A percentile compares a stretch with the other conserved stretches of the same genome.
These are phyloP conservation scores for Ophiostoma perfectum DNA, from an alignment of 2,329 filamentous ascomycete species.

Conservation along the genomic window DNA sequence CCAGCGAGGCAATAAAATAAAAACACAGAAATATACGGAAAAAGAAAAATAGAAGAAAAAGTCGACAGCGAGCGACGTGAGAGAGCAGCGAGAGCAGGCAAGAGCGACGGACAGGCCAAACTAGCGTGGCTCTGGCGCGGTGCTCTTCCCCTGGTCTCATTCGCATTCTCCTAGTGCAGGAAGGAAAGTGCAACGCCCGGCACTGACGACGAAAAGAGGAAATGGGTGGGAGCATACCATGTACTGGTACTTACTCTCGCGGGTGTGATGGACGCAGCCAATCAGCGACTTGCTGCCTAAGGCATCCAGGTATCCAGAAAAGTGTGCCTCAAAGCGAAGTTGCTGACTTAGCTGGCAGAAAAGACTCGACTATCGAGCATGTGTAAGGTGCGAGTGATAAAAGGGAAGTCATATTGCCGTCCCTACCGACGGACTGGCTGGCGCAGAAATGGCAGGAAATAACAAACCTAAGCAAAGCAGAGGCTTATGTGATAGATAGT, in stretches of 20 bases:
- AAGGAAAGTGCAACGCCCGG: not conserved
- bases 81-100: conserved; percentile 15
- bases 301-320: not conserved
- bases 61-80: conserved; percentile 14
- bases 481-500: not conserved
- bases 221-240: conserved; percentile 10
- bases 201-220: not conserved
- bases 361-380: not conserved
- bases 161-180: conserved; percentile 10
- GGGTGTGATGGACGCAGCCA: not conserved
- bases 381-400: not conserved
- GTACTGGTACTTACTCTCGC: conserved; percentile 12
- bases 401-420: not conserved
- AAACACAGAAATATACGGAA: conserved; percentile 19
- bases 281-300: conserved; percentile 15
- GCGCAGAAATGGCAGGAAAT: not conserved
- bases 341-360: not conserved
- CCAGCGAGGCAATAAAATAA: conserved; percentile 21
- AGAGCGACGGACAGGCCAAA: conserved; percentile 12
- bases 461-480: conserved; percentile 1
- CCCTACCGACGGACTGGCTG: not conserved
- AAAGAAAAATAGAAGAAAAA: conserved; percentile 18
- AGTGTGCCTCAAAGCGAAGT: not conserved
- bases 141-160: conserved; percentile 16
- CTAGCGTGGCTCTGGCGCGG: conserved; percentile 14